These are phyloP conservation scores for Puccinia coronata DNA, from an alignment of 1,284 basidiomycete genomes.

Conservation along the genomic window DNA sequence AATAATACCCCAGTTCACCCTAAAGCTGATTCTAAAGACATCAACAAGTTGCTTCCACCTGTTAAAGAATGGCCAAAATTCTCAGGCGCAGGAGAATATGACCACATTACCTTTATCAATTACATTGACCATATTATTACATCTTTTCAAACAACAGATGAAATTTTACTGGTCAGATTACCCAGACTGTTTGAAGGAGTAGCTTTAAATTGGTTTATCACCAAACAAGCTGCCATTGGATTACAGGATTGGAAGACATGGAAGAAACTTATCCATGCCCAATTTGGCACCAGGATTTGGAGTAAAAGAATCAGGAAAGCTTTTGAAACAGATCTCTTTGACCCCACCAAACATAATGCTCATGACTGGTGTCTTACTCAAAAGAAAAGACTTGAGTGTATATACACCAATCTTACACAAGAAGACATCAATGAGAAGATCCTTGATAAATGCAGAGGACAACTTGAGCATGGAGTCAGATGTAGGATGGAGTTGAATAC, in stretches of 20 bases:
- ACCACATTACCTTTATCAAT: neutral
- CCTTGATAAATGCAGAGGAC: too few relatives aligned
- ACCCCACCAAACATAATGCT: neutral
- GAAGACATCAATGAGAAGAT: neutral
- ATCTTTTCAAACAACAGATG: neutral
- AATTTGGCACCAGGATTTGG: slow-evolving; percentile 10
- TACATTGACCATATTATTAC: neutral
- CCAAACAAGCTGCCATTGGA: neutral
- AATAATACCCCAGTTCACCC: too few relatives aligned
- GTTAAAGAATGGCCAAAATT: too few relatives aligned
- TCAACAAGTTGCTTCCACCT: too few relatives aligned
- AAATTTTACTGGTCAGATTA: neutral
- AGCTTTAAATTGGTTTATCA: neutral
- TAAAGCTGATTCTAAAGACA: too few relatives aligned
- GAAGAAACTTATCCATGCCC: neutral
- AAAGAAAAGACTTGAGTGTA: neutral
- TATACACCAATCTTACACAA: neutral
- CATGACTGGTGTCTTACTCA: neutral
- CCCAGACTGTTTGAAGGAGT: slow-evolving; percentile 11
- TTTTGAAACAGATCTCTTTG: slow-evolving; percentile 11
- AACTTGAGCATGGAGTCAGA: too few relatives aligned
- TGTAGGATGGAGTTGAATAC: too few relatives aligned
- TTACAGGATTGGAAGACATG: neutral
- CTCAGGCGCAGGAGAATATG: too few relatives aligned
- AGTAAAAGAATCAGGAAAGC: neutral